A percentile compares a stretch with the other conserved stretches of the same genome.
Evolutionary conservation across 306 rosid genomes (phyloP).

Genomic region (Luffa aegyptiaca): DNA sequence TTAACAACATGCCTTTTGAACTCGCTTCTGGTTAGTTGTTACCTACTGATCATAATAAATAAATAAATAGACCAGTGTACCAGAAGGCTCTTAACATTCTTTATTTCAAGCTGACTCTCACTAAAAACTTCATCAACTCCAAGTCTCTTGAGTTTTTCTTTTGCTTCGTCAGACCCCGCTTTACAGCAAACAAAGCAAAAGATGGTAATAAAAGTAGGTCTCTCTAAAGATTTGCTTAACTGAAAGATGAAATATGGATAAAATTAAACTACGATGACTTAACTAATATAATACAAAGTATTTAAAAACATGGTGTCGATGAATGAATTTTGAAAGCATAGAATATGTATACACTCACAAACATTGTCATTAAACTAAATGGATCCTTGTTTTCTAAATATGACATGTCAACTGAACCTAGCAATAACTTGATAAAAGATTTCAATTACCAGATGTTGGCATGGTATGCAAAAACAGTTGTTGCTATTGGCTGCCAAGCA

Average conservation of each 20-base stretch:
- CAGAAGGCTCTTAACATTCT: conserved; percentile 78
- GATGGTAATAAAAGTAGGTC: not conserved
- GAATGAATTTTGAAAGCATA: too few relatives aligned
- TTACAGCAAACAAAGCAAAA: conserved; percentile 25
- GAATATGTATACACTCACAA: too few relatives aligned
- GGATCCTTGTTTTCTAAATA: too few relatives aligned
- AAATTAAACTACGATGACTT: not conserved
- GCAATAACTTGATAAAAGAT: too few relatives aligned
- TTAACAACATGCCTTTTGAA: not conserved
- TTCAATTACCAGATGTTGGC: too few relatives aligned
- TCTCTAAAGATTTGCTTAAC: not conserved
- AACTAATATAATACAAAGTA: not conserved
- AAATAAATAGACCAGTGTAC: conserved; percentile 21
- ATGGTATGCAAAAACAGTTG: too few relatives aligned
- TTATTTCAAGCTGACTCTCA: conserved; percentile 67
- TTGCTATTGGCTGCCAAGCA: too few relatives aligned
- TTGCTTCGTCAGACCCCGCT: conserved; percentile 61
- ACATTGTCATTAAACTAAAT: too few relatives aligned
- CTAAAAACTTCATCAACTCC: conserved; percentile 78
- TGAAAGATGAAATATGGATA: not conserved
- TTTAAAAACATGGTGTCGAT: too few relatives aligned
- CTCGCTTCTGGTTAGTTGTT: not conserved
- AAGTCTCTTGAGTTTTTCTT: conserved; percentile 53
- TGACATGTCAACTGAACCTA: too few relatives aligned
- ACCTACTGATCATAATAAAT: not conserved